Base-by-base conservation (phyloP, 2,329 filamentous ascomycete species). In the Tolypocladium inflatum region DNA sequence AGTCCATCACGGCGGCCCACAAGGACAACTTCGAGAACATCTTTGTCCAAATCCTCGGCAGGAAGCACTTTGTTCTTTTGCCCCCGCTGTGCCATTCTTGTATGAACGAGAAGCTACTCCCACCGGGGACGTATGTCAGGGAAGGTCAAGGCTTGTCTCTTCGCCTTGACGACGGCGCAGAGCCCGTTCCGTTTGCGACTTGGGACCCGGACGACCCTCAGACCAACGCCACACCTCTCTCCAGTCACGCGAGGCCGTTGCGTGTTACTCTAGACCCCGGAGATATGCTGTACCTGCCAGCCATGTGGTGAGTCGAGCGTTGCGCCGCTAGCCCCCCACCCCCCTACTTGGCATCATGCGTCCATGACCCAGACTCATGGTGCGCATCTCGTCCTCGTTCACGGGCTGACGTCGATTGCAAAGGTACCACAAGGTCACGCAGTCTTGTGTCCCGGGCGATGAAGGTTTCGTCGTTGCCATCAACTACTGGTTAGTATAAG, bases 21-120 rank as follows among this genome's bases (percentile, higher is more conserved):
- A 89, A 88, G 66, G 90, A 94, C 73, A 89, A 89, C 65, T 93
- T 92, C 70, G 89, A 94, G 70, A 94, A 94, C 68, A 80, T 94
- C 0, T 94, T 92, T 69, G 87, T 90, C 1, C 89, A 93, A 66
- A 71, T 93, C 17, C 70, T 84, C 1, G 90, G 90, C 0, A 74
- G 75, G 58, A 94, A 94, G 69, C 84, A 89, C 63, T 94, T 94
- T 64, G 80, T 86, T 0, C 76, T 94, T 1, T 72, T 94, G 1
- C 87, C 90, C n/a, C 85, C 89, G 0, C 70, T 88, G 1, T 88
- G 84, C 61, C 81, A 86, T 63, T 78, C 87, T 0, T 88, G 86
- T 61, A 84, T 91, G 50, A 83, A 84, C 59, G 90, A 93, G 73
- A 74, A 73, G 62, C 64, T 67, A 0, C 74, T 92, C 5, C 65